Percentiles rank a stretch among this genome's conserved stretches.
Conservation (phyloP, 768 basidiomycete genomes). For the Collybiopsis confluens region DNA sequence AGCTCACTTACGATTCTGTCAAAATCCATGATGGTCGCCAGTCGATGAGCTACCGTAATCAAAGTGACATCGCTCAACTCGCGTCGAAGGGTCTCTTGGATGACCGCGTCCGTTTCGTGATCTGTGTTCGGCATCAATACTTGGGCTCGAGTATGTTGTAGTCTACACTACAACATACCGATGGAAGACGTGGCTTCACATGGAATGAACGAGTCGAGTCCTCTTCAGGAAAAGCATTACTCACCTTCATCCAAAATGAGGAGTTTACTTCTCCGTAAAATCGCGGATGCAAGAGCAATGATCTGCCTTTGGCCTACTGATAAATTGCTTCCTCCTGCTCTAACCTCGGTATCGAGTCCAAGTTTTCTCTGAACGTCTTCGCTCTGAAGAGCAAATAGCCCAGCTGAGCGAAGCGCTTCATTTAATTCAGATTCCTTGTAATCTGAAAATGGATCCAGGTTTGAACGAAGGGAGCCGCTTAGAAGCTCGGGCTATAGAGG, state of each 20-base stretch:
- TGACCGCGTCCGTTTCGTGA: constrained; percentile 35
- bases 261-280: constrained; percentile 41
- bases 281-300: constrained; percentile 36
- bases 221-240: constrained; percentile 17
- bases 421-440: constrained; percentile 66
- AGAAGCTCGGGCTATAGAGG: constrained; percentile 30
- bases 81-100: constrained; percentile 38
- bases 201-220: neutral
- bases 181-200: constrained; percentile 21
- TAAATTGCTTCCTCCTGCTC: constrained; percentile 63
- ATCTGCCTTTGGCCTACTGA: constrained; percentile 69
- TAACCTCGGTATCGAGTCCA: constrained; percentile 52
- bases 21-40: constrained; percentile 26
- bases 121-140: constrained; percentile 5
- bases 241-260: constrained; percentile 58
- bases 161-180: constrained; percentile 11
- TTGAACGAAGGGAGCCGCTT: constrained; percentile 60
- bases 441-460: constrained; percentile 66
- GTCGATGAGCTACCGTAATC: constrained; percentile 38
- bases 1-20: constrained; percentile 18
- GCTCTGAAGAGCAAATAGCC: constrained; percentile 40
- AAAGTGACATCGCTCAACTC: constrained; percentile 34
- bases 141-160: neutral
- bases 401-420: constrained; percentile 49
- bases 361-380: constrained; percentile 27